Evolutionary conservation across 495 filamentous ascomycete genomes (phyloP), one percentile per base, ranked within the genome.

Genomic region (Lepidopterella palustris): DNA sequence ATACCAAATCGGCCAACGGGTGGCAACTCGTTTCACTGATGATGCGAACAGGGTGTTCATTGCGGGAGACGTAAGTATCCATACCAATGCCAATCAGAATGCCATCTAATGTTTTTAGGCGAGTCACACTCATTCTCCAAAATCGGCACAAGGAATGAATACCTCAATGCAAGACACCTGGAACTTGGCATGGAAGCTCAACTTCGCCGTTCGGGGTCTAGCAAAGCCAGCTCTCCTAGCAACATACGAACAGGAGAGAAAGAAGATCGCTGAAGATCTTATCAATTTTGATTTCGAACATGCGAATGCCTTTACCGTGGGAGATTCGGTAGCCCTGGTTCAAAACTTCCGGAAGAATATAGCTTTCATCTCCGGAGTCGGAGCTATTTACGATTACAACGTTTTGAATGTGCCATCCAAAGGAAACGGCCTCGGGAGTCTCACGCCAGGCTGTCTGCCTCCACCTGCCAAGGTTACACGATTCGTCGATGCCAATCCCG

Each of bases 401-500:
- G 66, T 79, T n/a, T 72, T 88, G 45, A 87, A 84, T 62, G 70
- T 73, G 35, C 61, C 68, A 1, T 51, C 23, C 2, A 48, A 45
- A 25, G 57, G 59, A 1, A 69, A 70, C 39, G 66, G 76, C 8
- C 71, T 72, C 55, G 64, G 64, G 3, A 9, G 10, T n/a, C 67
- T 77, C n/a, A 76, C 71, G 56, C 78, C 84, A 1, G 86, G 86
- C 0, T 78, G 77, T n/a, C 74, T 87, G 10, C 74, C 85, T 25
- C 76, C 79, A 6, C 84, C 86, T 9, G 79, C 81, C 20, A 83
- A 80, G 67, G 85, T 84, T 6, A 85, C 82, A 0, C 74, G 85
- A 15, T 88, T 83, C 62, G 75, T 87, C 49, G 86, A 87, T 63
- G 80, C 83, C 4, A 89, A 88, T 59, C 84, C 85, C 0, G 81